Percentiles rank a stretch among this genome's conserved stretches.
Conservation (phyloP, 495 filamentous ascomycete species). For the Tuber aestivum region DNA sequence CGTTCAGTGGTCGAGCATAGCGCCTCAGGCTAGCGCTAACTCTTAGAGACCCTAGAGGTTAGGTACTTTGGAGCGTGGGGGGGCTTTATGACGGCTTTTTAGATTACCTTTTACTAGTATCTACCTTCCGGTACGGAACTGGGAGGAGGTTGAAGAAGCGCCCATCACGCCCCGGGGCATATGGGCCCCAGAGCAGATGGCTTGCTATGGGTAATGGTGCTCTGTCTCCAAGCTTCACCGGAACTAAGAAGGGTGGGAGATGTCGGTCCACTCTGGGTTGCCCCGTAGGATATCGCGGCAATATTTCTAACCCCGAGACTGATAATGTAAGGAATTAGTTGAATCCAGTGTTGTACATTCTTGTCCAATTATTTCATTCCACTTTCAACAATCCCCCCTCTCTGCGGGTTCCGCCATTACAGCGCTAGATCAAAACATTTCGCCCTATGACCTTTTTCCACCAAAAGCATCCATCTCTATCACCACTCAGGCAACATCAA, state of each 20-base stretch:
- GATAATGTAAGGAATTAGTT: background rate
- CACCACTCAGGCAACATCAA: too few relatives aligned
- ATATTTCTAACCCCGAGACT: background rate
- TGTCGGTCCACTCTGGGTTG: background rate
- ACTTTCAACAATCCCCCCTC: background rate
- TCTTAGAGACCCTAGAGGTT: background rate
- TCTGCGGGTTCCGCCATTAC: background rate
- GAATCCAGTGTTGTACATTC: background rate
- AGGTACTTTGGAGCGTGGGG: background rate
- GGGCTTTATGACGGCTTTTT: background rate
- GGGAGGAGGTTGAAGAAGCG: background rate
- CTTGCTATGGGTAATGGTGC: background rate
- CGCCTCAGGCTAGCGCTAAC: background rate
- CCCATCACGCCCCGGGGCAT: too few relatives aligned
- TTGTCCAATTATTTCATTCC: background rate
- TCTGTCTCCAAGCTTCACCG: background rate
- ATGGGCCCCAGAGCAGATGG: background rate
- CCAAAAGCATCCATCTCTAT: too few relatives aligned
- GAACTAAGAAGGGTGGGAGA: background rate
- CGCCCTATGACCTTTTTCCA: too few relatives aligned
- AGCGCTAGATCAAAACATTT: too few relatives aligned
- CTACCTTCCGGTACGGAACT: background rate
- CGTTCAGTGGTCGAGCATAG: background rate
- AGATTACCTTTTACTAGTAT: background rate
- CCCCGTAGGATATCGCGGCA: background rate